Percentiles rank a stretch among this genome's conserved stretches.
Conservation (phyloP, 2,329 filamentous ascomycete genomes). For the Orbilia blumenaviensis region DNA sequence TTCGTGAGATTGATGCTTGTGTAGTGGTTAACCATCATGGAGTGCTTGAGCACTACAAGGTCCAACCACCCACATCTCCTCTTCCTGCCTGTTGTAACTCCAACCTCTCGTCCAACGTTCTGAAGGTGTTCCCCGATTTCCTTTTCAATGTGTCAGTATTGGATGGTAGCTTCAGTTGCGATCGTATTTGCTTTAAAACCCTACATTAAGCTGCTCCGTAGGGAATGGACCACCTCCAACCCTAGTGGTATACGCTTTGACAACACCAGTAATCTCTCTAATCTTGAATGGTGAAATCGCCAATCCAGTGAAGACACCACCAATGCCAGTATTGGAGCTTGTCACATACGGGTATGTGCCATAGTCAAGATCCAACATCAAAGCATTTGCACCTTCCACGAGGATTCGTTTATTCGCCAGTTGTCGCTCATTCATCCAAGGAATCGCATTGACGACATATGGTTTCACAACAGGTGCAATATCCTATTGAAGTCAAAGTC, state of each 20-base stretch:
- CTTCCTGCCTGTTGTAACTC: slow-evolving; percentile 61
- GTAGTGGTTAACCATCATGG: slow-evolving; percentile 72
- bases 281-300: slow-evolving; percentile 71
- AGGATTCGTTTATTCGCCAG: slow-evolving; percentile 69
- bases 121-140: slow-evolving; percentile 65
- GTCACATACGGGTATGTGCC: slow-evolving; percentile 72
- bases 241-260: slow-evolving; percentile 74
- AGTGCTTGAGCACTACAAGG: slow-evolving; percentile 75
- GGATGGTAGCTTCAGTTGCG: not conserved
- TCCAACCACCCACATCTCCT: slow-evolving; percentile 64
- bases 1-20: slow-evolving; percentile 70
- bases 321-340: slow-evolving; percentile 69
- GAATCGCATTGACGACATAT: slow-evolving; percentile 74
- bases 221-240: slow-evolving; percentile 73
- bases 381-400: slow-evolving; percentile 73
- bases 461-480: slow-evolving; percentile 69
- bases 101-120: slow-evolving; percentile 65
- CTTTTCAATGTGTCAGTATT: slow-evolving; percentile 37
- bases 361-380: slow-evolving; percentile 74
- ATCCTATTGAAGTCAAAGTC: slow-evolving; percentile 58
- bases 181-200: slow-evolving; percentile 8
- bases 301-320: slow-evolving; percentile 72
- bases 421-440: slow-evolving; percentile 71
- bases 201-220: slow-evolving; percentile 68
- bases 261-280: slow-evolving; percentile 71